These are phyloP conservation scores for Pyrrhoderma noxium DNA, from an alignment of 1,284 basidiomycete genomes.

Conservation along the genomic window DNA sequence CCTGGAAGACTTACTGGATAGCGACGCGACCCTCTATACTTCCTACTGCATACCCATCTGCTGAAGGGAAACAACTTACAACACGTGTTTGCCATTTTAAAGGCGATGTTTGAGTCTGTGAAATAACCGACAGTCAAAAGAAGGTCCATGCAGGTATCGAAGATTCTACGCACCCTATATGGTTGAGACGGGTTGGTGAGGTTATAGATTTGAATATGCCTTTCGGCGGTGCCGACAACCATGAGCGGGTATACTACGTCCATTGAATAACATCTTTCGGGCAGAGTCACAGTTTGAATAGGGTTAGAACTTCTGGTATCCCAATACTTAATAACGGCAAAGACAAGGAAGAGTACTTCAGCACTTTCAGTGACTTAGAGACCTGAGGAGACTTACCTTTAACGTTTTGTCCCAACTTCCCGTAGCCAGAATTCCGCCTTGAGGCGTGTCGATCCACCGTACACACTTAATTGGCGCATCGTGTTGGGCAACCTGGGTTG, in stretches of 20 bases:
- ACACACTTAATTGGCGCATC: slow-evolving; percentile 77
- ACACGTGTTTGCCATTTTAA: slow-evolving; percentile 94
- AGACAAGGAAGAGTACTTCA: neutral
- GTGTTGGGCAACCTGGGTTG: slow-evolving; percentile 74
- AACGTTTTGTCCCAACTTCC: slow-evolving; percentile 91
- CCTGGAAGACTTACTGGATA: slow-evolving; percentile 68
- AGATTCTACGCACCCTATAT: slow-evolving; percentile 53
- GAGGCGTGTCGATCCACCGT: slow-evolving; percentile 65
- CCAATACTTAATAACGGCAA: slow-evolving; percentile 68
- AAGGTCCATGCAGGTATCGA: neutral
- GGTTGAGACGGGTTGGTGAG: slow-evolving; percentile 71
- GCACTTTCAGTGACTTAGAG: neutral
- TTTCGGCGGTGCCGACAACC: slow-evolving; percentile 92
- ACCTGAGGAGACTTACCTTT: slow-evolving; percentile 46
- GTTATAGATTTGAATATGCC: slow-evolving; percentile 86
- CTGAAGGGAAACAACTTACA: slow-evolving; percentile 79
- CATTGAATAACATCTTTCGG: slow-evolving; percentile 86
- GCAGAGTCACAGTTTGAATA: slow-evolving; percentile 71
- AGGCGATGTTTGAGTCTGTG: slow-evolving; percentile 71
- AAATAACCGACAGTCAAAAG: slow-evolving; percentile 2
- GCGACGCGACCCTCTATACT: slow-evolving; percentile 95
- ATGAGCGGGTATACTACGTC: slow-evolving; percentile 82
- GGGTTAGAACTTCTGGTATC: slow-evolving; percentile 71
- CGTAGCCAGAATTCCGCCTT: slow-evolving; percentile 69
- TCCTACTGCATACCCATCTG: slow-evolving; percentile 84